Base-by-base conservation (phyloP, 2,329 filamentous ascomycete species). In the Trichoderma brevicompactum region DNA sequence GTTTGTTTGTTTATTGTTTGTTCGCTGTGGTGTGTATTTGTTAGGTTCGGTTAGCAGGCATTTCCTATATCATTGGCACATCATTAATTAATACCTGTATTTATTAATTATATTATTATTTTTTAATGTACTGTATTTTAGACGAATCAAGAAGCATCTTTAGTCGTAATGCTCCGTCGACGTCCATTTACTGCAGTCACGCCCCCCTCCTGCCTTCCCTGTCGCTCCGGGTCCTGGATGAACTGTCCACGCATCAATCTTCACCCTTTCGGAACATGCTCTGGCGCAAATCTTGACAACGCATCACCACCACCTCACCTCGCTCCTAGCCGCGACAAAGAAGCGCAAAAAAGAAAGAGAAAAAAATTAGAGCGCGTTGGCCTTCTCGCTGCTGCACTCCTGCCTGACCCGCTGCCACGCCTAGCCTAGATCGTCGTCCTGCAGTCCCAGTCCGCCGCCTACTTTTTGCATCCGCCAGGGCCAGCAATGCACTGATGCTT, bases 211-310 rank as follows among this genome's bases (percentile, higher is more conserved):
- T 41, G 43, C 23, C 53, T 46, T 36, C 23, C 23, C 23, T 28
- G 54, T 58, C 38, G 54, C 41, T 40, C 19, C 19, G 19, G 12
- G 54, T 5, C 23, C 23, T 28, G 23, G 38, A 58, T 58, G 40
- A 46, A 58, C 41, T 36, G 23, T 32, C 40, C 56, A 23, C 58
- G 49, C 58, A 55, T 62, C 46, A 32, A 34, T 64, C 55, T 59
- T 59, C 13, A 19, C 52, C 66, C 40, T 67, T 59, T 75, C 72
- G 73, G 71, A 56, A 54, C 67, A 72, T 76, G 65, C 66, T 76
- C 68, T 77, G 74, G 76, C 69, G 68, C 68, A 73, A 69, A 71
- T 74, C 72, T 77, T 83, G 82, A 83, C 81, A 83, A 82, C 81
- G 78, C 80, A 83, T 82, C 80, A 80, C 74, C 77, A 73, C 74